Conservation (phyloP, 768 basidiomycete species). For the Mycena crocata region DNA sequence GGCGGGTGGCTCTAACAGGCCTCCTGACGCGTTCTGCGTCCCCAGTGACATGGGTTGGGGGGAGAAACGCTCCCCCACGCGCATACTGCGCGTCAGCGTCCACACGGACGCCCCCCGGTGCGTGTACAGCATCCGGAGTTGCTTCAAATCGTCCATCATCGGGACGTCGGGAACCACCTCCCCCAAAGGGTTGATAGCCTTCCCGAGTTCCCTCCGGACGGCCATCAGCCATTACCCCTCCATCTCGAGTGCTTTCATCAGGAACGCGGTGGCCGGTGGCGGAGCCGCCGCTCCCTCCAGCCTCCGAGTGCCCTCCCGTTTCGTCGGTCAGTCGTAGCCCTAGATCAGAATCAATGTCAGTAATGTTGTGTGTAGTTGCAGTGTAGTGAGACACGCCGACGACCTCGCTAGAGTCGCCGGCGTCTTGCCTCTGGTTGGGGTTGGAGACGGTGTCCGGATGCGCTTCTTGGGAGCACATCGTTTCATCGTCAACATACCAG, state of each 20-base stretch:
- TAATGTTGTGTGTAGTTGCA: neutral
- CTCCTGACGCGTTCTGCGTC: neutral
- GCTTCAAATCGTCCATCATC: neutral
- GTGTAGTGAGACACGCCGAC: constrained; percentile 6
- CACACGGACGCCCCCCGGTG: constrained; percentile 1
- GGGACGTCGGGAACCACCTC: neutral
- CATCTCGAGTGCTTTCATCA: neutral
- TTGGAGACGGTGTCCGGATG: neutral
- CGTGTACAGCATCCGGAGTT: constrained; percentile 14
- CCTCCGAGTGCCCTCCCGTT: neutral
- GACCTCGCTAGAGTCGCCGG: constrained; percentile 12
- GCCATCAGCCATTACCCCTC: constrained; percentile 4
- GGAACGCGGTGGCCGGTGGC: constrained; percentile 1
- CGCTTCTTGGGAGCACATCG: constrained; percentile 8
- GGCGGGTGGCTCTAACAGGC: too few relatives aligned
- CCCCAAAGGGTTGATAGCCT: constrained; percentile 12
- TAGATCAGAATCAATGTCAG: too few relatives aligned
- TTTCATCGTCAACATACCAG: neutral
- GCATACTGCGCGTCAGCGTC: constrained; percentile 2
- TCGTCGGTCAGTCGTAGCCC: too few relatives aligned
- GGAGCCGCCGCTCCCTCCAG: constrained; percentile 8
- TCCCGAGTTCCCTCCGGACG: constrained; percentile 16
- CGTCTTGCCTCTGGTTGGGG: constrained; percentile 12
- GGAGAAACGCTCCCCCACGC: neutral
- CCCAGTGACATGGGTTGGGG: neutral